Percentiles rank a stretch among this genome's conserved stretches.
Conservation (phyloP, 257 asterid genomes). For the Paulownia fortunei region DNA sequence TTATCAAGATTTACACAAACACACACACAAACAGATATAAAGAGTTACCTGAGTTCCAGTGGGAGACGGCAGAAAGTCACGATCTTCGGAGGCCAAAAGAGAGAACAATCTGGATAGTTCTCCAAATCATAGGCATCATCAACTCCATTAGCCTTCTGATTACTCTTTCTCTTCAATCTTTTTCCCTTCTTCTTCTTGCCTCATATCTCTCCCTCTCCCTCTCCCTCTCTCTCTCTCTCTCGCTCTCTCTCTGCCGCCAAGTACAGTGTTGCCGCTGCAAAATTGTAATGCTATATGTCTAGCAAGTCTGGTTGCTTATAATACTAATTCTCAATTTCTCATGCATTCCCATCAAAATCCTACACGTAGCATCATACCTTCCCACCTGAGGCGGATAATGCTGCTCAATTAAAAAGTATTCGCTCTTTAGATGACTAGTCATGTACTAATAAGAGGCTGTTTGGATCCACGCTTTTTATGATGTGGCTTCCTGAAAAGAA, state of each 20-base stretch:
- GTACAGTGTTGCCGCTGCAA: background rate
- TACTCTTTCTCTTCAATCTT: background rate
- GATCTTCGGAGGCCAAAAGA: conserved; percentile 54
- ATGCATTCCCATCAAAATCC: background rate
- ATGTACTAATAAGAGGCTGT: background rate
- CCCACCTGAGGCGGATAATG: conserved; percentile 15
- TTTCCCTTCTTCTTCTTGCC: conserved; percentile 5
- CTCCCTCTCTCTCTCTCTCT: too few relatives aligned
- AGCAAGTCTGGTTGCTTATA: background rate
- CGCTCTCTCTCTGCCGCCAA: background rate
- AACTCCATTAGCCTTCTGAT: background rate
- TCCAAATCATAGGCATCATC: conserved; percentile 6
- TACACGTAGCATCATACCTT: conserved; percentile 39
- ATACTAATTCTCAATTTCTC: background rate
- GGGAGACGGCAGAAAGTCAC: conserved; percentile 61
- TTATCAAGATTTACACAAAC: background rate
- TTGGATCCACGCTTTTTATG: background rate
- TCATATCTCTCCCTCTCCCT: conserved; percentile 26
- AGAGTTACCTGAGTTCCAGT: conserved; percentile 52
- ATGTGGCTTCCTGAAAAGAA: background rate
- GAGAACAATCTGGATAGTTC: conserved; percentile 35
- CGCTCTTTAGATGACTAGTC: background rate
- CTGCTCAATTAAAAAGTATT: background rate
- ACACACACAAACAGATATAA: background rate
- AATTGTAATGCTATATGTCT: background rate